Evolutionary conservation across 768 basidiomycete genomes (phyloP), one percentile per base, ranked within the genome.

Genomic region (Dentipellis fragilis): DNA sequence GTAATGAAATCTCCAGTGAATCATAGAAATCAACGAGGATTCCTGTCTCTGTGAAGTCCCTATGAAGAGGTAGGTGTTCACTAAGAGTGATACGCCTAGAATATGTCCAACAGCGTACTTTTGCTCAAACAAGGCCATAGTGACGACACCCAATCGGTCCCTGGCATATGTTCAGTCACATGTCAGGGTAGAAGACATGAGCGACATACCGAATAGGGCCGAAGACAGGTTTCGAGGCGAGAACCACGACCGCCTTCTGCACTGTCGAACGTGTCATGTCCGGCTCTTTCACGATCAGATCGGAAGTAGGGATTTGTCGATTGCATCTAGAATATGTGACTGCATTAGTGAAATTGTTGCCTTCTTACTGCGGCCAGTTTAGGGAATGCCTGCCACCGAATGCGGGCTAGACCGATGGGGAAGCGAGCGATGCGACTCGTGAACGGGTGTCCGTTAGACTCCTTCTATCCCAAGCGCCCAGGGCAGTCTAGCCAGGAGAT

Each of bases 261-360:
- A 99, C 96, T 9, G 87, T 98, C 4, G 89, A 92, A 14, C 96
- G 84, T 4, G 96, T 98, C 16, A 98, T 90, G 59, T 96, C 94
- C 2, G 80, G 74, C 39, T 82, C 79, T 65, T 85, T 87, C 49
- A 88, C 85, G 4, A 92, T 73, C 29, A 99, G 76, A 21, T 84
- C 76, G 0, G 85, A 78, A 1, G 93, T 75, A 10, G 89, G 74
- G 36, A 99, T 92, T 73, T 99, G 96, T 50, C 94, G 91, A 63
- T 98, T 97, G 67, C 94, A 95, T 63, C 91, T 93, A 58, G 36
- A 11, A 22, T 49, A 23, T 53, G 52, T 42, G 16, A 55, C 21
- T 17, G 10, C n/a, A 16, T 45, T 45, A 16, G 17, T 45, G n/a
- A n/a, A 16, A 17, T 4, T 45, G 42, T 17, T 29, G 29, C 29